Conservation (phyloP, 495 filamentous ascomycete genomes). For the Sordaria brevicollis region DNA sequence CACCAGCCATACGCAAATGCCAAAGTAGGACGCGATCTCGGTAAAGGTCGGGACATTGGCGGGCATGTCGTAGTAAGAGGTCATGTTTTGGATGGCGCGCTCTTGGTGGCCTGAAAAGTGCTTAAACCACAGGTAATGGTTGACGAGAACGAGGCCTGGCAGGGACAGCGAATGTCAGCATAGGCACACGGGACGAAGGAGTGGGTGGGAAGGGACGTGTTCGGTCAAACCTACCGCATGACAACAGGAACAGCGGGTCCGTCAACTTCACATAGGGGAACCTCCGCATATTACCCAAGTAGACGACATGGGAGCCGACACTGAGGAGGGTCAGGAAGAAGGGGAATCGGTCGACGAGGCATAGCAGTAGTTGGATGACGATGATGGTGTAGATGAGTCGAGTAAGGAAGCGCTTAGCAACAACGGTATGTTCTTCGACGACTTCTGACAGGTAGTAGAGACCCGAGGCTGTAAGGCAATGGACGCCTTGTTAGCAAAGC, state of each 20-base stretch:
- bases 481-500: neutral
- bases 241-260: constrained; percentile 78
- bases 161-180: constrained; percentile 8
- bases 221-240: constrained; percentile 49
- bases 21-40: constrained; percentile 93
- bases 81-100: constrained; percentile 31
- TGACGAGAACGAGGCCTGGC: constrained; percentile 68
- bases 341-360: constrained; percentile 77
- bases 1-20: constrained; percentile 91
- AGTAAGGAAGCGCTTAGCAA: constrained; percentile 74
- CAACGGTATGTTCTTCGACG: constrained; percentile 93
- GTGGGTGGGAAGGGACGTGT: constrained; percentile 8
- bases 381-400: constrained; percentile 82
- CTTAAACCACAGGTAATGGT: constrained; percentile 94
- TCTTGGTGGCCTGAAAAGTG: constrained; percentile 66
- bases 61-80: constrained; percentile 46
- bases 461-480: constrained; percentile 59
- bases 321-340: constrained; percentile 60
- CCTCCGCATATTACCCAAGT: constrained; percentile 76
- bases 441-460: constrained; percentile 97
- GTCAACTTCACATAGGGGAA: constrained; percentile 84
- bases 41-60: constrained; percentile 72
- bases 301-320: constrained; percentile 74
- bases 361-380: constrained; percentile 59
- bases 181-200: neutral